These are phyloP conservation scores for Oryza rufipogon DNA, from an alignment of 176 grass and related monocot genomes.

Conservation along the genomic window DNA sequence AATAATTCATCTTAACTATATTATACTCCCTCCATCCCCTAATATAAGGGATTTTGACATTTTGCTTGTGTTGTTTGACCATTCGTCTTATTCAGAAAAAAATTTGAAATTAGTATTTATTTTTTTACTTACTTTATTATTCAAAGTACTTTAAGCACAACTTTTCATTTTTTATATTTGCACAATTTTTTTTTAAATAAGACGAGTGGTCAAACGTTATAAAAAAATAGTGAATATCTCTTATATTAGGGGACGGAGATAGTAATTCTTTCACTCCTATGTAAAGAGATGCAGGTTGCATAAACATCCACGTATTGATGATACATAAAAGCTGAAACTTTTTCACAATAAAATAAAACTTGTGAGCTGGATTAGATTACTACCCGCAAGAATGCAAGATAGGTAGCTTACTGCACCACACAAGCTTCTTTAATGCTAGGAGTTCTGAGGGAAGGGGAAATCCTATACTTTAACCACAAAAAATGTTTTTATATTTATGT, in stretches of 20 bases:
- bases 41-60: no score
- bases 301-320: background rate
- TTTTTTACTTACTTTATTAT: no score
- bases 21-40: background rate
- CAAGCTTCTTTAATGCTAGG: background rate
- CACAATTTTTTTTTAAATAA: no score
- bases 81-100: no score
- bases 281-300: background rate
- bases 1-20: background rate
- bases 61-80: no score
- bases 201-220: no score
- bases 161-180: no score
- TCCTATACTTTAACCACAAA: background rate
- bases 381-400: background rate
- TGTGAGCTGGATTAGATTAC: background rate
- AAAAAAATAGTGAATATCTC: no score
- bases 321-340: background rate
- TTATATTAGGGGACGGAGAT: no score
- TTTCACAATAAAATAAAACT: background rate
- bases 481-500: background rate
- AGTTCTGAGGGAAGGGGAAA: background rate
- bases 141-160: no score
- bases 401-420: background rate
- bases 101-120: no score
- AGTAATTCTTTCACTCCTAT: background rate